Evolutionary conservation across 768 basidiomycete species (phyloP).

Genomic region (Solioccasus polychromus): DNA sequence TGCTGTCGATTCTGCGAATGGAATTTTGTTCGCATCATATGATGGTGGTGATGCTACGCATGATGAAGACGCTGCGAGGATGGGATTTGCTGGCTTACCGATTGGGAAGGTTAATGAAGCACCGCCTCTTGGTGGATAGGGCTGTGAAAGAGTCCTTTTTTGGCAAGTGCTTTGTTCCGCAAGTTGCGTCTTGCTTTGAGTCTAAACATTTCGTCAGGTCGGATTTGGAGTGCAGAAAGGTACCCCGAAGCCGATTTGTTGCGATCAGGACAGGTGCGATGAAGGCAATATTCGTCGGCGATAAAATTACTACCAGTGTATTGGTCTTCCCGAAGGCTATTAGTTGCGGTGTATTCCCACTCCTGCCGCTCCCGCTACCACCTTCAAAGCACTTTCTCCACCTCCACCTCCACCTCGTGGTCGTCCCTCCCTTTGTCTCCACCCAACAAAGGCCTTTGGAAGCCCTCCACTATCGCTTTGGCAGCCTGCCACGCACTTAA

Average conservation of each 20-base stretch:
- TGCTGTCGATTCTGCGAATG: constrained; percentile 2
- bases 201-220: neutral
- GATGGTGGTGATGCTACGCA: no score
- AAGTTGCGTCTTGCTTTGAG: neutral
- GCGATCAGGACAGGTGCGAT: constrained; percentile 11
- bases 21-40: neutral
- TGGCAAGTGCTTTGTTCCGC: no score
- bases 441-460: constrained; percentile 26
- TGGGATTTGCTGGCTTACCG: no score
- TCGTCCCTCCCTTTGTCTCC: constrained; percentile 20
- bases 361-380: constrained; percentile 4
- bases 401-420: constrained; percentile 4
- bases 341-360: constrained; percentile 11
- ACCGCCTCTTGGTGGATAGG: no score
- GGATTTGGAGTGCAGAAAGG: neutral
- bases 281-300: constrained; percentile 12
- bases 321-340: constrained; percentile 14
- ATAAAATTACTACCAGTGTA: constrained; percentile 12
- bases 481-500: constrained; percentile 12
- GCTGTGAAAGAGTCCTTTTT: no score
- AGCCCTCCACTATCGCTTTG: constrained; percentile 24
- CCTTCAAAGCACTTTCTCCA: constrained; percentile 6
- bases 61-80: no score
- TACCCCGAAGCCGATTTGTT: neutral
- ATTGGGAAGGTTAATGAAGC: no score